Conservation (phyloP, 1,284 basidiomycete species). For the Apiotrichum porosum region DNA sequence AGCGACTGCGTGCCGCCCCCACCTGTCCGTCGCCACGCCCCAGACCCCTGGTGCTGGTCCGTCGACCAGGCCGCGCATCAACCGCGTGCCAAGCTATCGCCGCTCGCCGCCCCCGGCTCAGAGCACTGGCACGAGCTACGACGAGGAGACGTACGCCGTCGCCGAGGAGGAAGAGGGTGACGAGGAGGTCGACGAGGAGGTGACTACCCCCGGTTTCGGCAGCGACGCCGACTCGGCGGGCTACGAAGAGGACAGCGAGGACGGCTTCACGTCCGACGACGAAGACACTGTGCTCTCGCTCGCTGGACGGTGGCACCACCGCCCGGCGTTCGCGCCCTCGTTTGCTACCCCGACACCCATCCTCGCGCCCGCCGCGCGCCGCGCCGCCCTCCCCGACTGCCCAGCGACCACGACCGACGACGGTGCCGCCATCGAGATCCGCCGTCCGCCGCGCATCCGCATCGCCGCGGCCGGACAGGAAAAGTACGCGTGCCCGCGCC, state of each 20-base stretch:
- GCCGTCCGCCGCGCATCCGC: slow-evolving; percentile 7
- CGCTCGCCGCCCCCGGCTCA: not conserved
- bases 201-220: slow-evolving; percentile 4
- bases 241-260: slow-evolving; percentile 21
- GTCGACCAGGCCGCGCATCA: not conserved
- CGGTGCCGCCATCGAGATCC: not conserved
- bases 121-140: not conserved
- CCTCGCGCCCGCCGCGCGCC: not conserved
- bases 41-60: too few species aligned
- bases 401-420: slow-evolving; percentile 9
- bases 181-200: slow-evolving; percentile 10
- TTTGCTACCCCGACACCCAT: slow-evolving; percentile 8
- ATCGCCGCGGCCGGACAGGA: slow-evolving; percentile 9
- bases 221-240: slow-evolving; percentile 10
- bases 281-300: slow-evolving; percentile 6
- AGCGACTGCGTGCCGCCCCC: not conserved
- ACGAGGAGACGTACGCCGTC: not conserved
- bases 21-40: not conserved
- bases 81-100: not conserved
- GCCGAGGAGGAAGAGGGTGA: not conserved
- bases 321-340: not conserved
- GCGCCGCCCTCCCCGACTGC: not conserved
- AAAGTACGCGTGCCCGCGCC: slow-evolving; percentile 10
- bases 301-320: not conserved
- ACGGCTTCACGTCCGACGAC: slow-evolving; percentile 19